Evolutionary conservation across 768 basidiomycete species (phyloP).

Genomic region (Thelephora ganbajun): DNA sequence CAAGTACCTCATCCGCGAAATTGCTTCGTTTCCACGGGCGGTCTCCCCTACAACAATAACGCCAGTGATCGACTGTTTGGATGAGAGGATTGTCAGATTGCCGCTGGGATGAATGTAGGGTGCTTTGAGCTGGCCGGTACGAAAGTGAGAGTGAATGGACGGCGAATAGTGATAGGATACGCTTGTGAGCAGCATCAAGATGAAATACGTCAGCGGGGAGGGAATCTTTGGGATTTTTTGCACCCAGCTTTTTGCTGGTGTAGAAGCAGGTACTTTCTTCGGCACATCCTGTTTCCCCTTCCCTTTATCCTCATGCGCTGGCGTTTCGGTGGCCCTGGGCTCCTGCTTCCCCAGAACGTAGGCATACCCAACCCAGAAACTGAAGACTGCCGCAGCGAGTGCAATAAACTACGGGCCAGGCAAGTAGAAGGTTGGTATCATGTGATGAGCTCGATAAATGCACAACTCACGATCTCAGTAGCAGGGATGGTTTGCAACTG

Average conservation of each 20-base stretch:
- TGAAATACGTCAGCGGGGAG: background rate
- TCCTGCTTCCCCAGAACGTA: too few relatives aligned
- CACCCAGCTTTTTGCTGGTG: background rate
- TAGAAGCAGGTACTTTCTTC: slow-evolving; percentile 1
- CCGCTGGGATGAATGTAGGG: slow-evolving; percentile 38
- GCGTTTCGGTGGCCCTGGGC: background rate
- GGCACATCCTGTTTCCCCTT: slow-evolving; percentile 3
- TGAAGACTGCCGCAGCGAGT: background rate
- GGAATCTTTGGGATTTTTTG: background rate
- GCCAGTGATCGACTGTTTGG: slow-evolving; percentile 63
- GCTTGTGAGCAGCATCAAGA: slow-evolving; percentile 9
- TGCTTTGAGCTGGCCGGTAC: slow-evolving; percentile 36
- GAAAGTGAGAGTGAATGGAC: slow-evolving; percentile 37
- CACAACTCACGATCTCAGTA: background rate
- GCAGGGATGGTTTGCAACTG: background rate
- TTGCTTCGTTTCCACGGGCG: slow-evolving; percentile 22
- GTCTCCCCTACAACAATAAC: slow-evolving; percentile 72
- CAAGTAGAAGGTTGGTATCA: background rate
- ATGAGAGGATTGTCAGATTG: slow-evolving; percentile 53
- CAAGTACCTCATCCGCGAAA: slow-evolving; percentile 22
- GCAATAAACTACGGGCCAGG: background rate
- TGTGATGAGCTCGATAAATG: background rate
- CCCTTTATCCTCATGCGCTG: background rate
- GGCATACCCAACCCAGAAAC: background rate
- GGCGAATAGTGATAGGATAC: slow-evolving; percentile 22